These are phyloP conservation scores for Penicillium sp. DNA, from an alignment of 2,329 filamentous ascomycete genomes.

Conservation along the genomic window DNA sequence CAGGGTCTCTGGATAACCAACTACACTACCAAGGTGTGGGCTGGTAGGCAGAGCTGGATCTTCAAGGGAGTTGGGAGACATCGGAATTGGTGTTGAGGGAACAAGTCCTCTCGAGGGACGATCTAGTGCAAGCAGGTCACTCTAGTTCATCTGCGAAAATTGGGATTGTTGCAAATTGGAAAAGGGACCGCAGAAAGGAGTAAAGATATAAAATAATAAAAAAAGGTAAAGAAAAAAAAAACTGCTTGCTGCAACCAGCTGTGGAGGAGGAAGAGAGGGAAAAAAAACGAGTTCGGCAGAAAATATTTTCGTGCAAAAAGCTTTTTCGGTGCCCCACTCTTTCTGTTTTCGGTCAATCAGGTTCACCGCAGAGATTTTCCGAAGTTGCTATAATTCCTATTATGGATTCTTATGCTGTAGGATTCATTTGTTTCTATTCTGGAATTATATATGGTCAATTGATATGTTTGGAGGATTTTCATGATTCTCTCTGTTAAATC, in stretches of 20 bases:
- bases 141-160: conserved; percentile 39
- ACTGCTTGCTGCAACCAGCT: conserved; percentile 13
- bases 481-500: neutral
- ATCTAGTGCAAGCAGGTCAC: conserved; percentile 29
- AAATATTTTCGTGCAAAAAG: conserved; percentile 18
- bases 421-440: too few species aligned
- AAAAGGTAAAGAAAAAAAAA: conserved; percentile 6
- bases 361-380: conserved; percentile 4
- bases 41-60: conserved; percentile 39
- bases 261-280: conserved; percentile 25
- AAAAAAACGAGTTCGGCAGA: conserved; percentile 22
- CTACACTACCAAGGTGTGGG: conserved; percentile 43
- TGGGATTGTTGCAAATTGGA: neutral
- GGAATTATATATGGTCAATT: neutral
- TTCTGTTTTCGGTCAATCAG: conserved; percentile 7
- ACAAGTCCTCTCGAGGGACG: conserved; percentile 44
- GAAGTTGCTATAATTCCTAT: neutral
- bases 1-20: conserved; percentile 37
- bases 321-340: conserved; percentile 2
- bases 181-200: neutral
- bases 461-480: neutral
- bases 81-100: conserved; percentile 27
- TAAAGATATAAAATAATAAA: conserved; percentile 19
- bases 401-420: neutral
- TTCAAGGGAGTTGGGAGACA: conserved; percentile 33